Conservation (phyloP, 164 flowering plant species). For the Umbellularia californica region DNA sequence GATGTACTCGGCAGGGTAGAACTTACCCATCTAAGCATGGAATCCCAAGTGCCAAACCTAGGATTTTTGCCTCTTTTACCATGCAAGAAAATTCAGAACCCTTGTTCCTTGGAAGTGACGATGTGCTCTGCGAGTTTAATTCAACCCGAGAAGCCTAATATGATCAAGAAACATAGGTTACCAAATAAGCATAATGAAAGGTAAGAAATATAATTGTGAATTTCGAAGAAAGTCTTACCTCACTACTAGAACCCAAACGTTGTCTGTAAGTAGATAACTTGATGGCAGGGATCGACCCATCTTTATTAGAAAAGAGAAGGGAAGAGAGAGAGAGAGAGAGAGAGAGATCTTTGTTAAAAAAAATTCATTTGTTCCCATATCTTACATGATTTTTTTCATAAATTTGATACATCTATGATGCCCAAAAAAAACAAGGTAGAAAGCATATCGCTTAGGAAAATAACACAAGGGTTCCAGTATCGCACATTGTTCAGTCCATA, state of each 20-base stretch:
- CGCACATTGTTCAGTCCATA: no score
- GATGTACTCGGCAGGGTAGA: background rate
- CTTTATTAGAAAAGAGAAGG: slow-evolving; percentile 25
- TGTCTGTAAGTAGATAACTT: slow-evolving; percentile 75
- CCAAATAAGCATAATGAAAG: background rate
- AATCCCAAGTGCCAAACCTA: slow-evolving; percentile 80
- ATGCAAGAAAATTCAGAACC: slow-evolving; percentile 90
- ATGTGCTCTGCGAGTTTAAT: slow-evolving; percentile 24
- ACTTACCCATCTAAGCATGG: slow-evolving; percentile 89
- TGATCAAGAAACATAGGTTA: slow-evolving; percentile 4
- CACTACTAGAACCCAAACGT: slow-evolving; percentile 55
- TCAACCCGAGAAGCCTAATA: slow-evolving; percentile 52
- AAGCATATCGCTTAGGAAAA: no score
- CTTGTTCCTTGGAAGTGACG: slow-evolving; percentile 63
- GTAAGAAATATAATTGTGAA: background rate
- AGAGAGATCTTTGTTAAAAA: no score
- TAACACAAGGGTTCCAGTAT: no score
- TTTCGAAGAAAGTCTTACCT: slow-evolving; percentile 31
- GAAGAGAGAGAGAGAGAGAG: background rate
- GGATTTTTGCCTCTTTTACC: slow-evolving; percentile 83
- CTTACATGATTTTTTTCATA: no score
- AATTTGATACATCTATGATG: no score
- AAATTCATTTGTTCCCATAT: no score
- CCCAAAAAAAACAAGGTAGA: no score
- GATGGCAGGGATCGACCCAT: slow-evolving; percentile 90